Evolutionary conservation across 2,329 filamentous ascomycete species (phyloP), one percentile per base, ranked within the genome.

Genomic region (Colletotrichum tabaci): DNA sequence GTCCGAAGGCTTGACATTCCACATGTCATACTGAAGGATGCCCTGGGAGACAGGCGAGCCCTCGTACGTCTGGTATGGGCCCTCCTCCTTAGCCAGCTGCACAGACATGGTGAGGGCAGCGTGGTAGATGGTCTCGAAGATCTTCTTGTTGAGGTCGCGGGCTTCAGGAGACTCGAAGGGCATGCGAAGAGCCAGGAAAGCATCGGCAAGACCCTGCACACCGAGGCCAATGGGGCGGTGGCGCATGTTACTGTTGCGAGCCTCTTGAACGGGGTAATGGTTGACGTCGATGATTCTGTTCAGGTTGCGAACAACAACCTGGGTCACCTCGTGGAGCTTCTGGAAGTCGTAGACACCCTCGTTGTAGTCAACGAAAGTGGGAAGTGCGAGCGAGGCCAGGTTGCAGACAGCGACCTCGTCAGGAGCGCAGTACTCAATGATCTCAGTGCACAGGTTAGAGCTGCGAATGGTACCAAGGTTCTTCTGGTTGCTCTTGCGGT

Each of bases 401-500:
- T 99, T 99, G 89, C 96, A 99, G 71, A 98, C 96, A 77, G 96
- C 96, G 61, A 99, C 96, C 89, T 99, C 96, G 83, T 99, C 96
- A 46, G 96, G 96, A 46, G 96, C 94, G 75, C 89, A 97, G 88
- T 98, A 99, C 87, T 99, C 96, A 75, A 99, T 90, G 78, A 99
- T 99, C 85, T 99, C 96, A 61, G 96, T 98, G 91, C 96, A 99
- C 60, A 99, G 89, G 84, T 99, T 99, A 80, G 96, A 99, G 88
- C 94, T 98, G 84, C 95, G 95, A 78, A 99, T 99, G 74, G 95
- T 98, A 76, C 96, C 96, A 42, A 99, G 89, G 85, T 99, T 99
- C 92, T 99, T 98, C 87, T 99, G 96, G 90, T 99, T 99, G 89
- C 95, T 98, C 93, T 99, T 99, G 83, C 91, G 91, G 90, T 99